Percentiles rank a stretch among this genome's conserved stretches.
These are phyloP conservation scores for Aspergillus versicolor DNA, from an alignment of 2,329 filamentous ascomycete species.

Conservation along the genomic window DNA sequence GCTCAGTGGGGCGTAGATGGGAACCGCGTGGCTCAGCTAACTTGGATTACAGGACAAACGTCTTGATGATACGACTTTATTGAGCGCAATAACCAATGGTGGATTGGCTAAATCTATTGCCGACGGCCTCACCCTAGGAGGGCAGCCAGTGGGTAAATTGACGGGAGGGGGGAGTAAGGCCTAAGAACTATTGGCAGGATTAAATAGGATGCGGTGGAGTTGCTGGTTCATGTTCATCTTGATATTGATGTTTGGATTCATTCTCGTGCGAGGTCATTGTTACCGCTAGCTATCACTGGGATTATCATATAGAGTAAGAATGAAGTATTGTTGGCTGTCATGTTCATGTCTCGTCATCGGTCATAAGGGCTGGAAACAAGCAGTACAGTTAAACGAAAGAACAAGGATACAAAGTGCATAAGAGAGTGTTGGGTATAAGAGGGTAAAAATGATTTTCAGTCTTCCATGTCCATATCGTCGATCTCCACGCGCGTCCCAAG, in stretches of 20 bases:
- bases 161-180: not conserved
- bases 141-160: not conserved
- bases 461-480: conserved; percentile 41
- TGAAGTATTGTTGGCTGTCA: not conserved
- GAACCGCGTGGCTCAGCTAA: not conserved
- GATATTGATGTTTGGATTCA: conserved; percentile 5
- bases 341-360: conserved; percentile 9
- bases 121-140: too few relatives aligned
- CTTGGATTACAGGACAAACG: not conserved
- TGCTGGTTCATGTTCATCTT: not conserved
- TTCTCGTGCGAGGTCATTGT: not conserved
- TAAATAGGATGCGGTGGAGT: not conserved
- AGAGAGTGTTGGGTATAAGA: not conserved
- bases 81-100: not conserved
- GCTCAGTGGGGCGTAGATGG: not conserved
- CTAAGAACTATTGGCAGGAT: not conserved
- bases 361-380: conserved; percentile 4
- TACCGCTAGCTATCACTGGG: conserved; percentile 1
- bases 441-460: conserved; percentile 18
- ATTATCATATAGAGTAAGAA: conserved; percentile 5
- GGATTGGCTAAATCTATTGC: not conserved
- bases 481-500: conserved; percentile 73
- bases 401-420: not conserved
- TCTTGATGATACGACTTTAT: not conserved
- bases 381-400: not conserved